Percentiles rank a stretch among this genome's conserved stretches.
phyloP scores from a whole-genome alignment of 768 basidiomycete species.

The Amanita rimosa region DNA sequence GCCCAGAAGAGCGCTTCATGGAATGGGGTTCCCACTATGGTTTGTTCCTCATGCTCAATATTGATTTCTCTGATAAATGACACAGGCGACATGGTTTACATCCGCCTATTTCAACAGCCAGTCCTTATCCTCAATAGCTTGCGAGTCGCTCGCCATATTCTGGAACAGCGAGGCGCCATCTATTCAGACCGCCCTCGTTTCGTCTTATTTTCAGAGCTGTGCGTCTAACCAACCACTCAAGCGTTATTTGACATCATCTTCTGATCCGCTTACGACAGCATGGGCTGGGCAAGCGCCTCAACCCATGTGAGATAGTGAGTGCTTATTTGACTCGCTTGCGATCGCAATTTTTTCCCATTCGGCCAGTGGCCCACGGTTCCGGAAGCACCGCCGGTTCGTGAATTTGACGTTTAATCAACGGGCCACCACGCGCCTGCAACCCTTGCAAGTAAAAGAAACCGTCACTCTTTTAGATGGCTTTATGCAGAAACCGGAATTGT shows the following conservation, averaged over 20 bases:
- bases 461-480: slow-evolving; percentile 29
- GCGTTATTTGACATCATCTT: slow-evolving; percentile 1
- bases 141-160: slow-evolving; percentile 31
- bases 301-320: slow-evolving; percentile 38
- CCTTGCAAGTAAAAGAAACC: slow-evolving; percentile 31
- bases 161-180: slow-evolving; percentile 43
- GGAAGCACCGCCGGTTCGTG: slow-evolving; percentile 40
- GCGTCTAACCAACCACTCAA: slow-evolving; percentile 9
- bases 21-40: slow-evolving; percentile 34
- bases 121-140: slow-evolving; percentile 39
- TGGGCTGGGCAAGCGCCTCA: slow-evolving; percentile 37
- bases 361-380: slow-evolving; percentile 35
- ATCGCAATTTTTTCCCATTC: neutral
- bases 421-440: slow-evolving; percentile 24
- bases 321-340: neutral
- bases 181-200: slow-evolving; percentile 43
- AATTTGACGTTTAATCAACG: slow-evolving; percentile 37
- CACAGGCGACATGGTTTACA: slow-evolving; percentile 31
- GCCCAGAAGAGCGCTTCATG: slow-evolving; percentile 27
- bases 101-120: slow-evolving; percentile 30
- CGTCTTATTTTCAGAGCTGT: slow-evolving; percentile 37
- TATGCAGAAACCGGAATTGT: slow-evolving; percentile 24
- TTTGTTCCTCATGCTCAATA: slow-evolving; percentile 12
- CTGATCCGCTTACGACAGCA: slow-evolving; percentile 18
- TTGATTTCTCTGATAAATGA: neutral